These are phyloP conservation scores for Dionaea muscipula DNA, from an alignment of 179 eudicot species.

Conservation along the genomic window DNA sequence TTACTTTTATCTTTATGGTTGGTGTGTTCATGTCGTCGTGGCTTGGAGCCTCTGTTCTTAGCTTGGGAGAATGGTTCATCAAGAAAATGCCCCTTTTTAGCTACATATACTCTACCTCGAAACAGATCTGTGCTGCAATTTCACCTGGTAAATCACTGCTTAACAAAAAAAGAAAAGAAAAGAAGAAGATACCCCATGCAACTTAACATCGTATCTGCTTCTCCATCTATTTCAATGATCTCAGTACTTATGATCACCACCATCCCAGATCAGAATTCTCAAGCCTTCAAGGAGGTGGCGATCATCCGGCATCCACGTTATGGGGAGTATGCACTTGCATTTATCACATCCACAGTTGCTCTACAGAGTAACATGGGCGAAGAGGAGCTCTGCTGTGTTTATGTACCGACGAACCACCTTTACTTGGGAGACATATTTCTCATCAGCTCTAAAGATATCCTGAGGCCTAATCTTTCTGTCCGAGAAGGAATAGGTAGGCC, in stretches of 20 bases:
- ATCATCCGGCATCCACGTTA: conserved; percentile 58
- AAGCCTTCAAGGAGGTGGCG: conserved; percentile 72
- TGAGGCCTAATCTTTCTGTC: conserved; percentile 68
- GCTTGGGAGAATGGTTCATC: conserved; percentile 62
- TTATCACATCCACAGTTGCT: conserved; percentile 55
- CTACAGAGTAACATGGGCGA: conserved; percentile 38
- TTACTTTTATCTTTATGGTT: conserved; percentile 62
- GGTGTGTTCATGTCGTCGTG: conserved; percentile 76
- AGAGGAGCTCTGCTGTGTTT: conserved; percentile 62
- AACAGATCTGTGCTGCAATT: conserved; percentile 68
- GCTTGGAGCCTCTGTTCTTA: conserved; percentile 63
- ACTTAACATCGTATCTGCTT: not conserved
- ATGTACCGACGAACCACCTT: conserved; percentile 63
- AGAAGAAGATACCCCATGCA: no score
- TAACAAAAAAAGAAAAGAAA: not conserved
- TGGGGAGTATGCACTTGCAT: conserved; percentile 64
- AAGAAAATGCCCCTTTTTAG: conserved; percentile 64
- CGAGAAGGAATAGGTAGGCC: conserved; percentile 59
- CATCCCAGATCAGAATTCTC: conserved; percentile 45
- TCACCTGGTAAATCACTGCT: conserved; percentile 37
- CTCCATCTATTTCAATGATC: not conserved
- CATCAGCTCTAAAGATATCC: conserved; percentile 45
- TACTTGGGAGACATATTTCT: conserved; percentile 64
- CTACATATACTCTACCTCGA: conserved; percentile 59
- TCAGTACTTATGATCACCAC: not conserved